These are phyloP conservation scores for Collybiopsis luxurians DNA, from an alignment of 768 basidiomycete species.

Conservation along the genomic window DNA sequence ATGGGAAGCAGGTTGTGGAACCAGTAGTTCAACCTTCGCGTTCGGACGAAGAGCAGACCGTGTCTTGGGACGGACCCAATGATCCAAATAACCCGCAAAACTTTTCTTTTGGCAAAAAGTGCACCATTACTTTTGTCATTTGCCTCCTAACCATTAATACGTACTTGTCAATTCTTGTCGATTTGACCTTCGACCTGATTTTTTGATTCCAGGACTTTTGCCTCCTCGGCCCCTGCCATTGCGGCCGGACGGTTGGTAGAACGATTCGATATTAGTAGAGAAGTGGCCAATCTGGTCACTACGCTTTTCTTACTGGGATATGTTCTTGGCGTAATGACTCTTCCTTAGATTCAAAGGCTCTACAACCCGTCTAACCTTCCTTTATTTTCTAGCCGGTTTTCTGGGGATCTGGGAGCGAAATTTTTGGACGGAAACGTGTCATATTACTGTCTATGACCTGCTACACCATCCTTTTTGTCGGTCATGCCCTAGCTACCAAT, in stretches of 20 bases:
- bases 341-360: not conserved
- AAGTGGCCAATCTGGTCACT: slow-evolving; percentile 49
- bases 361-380: slow-evolving; percentile 22
- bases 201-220: slow-evolving; percentile 56
- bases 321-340: slow-evolving; percentile 32
- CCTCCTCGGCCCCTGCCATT: slow-evolving; percentile 53
- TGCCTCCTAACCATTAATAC: slow-evolving; percentile 53
- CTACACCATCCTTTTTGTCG: slow-evolving; percentile 57
- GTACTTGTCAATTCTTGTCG: slow-evolving; percentile 32
- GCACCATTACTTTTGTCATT: slow-evolving; percentile 42
- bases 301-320: slow-evolving; percentile 52
- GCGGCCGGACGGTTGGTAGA: slow-evolving; percentile 29
- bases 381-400: slow-evolving; percentile 37
- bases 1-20: not conserved
- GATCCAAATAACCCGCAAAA: slow-evolving; percentile 59
- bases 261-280: slow-evolving; percentile 38
- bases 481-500: slow-evolving; percentile 58
- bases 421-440: slow-evolving; percentile 50
- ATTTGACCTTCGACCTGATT: too few species aligned
- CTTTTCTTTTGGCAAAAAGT: slow-evolving; percentile 43
- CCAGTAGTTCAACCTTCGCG: not conserved
- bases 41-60: slow-evolving; percentile 13
- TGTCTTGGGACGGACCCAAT: slow-evolving; percentile 53
- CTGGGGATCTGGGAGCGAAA: slow-evolving; percentile 63
- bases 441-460: slow-evolving; percentile 47